Base-by-base conservation (phyloP, 2,329 filamentous ascomycete genomes). In the Fusarium cyanostomum region DNA sequence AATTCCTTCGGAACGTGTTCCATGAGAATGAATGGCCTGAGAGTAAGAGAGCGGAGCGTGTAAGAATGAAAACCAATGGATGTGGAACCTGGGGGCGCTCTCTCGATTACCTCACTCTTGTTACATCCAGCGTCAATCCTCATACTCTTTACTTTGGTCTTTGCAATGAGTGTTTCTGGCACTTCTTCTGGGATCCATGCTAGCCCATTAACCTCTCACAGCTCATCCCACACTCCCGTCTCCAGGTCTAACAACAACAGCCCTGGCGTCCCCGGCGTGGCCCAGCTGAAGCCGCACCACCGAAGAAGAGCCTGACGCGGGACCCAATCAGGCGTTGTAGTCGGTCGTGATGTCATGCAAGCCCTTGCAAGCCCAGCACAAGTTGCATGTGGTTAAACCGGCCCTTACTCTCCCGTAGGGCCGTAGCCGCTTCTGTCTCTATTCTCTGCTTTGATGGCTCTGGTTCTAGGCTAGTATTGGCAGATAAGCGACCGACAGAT, bases 221-320 rank as follows among this genome's bases (percentile, higher is more conserved):
- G 34, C 37, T 34, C 12, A 42, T 39, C 52, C 62, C 49, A 53
- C 43, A 52, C 58, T 57, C 9, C 21, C 27, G 15, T 28, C 52
- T 41, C 46, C 51, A 62, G 58, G 52, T 55, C 52, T 45, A 42
- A 58, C 58, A 63, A 55, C 28, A 26, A 38, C 62, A 66, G 62
- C 62, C 62, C 52, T 63, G 59, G 62, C 61, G 57, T 52, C 45
- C 54, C 62, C 45, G 46, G 58, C 59, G 61, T 56, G 56, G 56
- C 34, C 56, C 63, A 66, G 63, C 63, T 67, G 64, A 65, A 67
- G 54, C 43, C 64, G 53, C 59, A 64, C 59, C 64, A 67, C 64
- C 64, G 64, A 67, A 28, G 53, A 66, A 67, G 61, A 68, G 57
- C 64, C 64, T 53, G 52, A 42, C 50, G 35, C 27, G 24, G 39